Evolutionary conservation across 2,329 filamentous ascomycete genomes (phyloP), one percentile per base, ranked within the genome.

Genomic region (Fusarium buxicola): DNA sequence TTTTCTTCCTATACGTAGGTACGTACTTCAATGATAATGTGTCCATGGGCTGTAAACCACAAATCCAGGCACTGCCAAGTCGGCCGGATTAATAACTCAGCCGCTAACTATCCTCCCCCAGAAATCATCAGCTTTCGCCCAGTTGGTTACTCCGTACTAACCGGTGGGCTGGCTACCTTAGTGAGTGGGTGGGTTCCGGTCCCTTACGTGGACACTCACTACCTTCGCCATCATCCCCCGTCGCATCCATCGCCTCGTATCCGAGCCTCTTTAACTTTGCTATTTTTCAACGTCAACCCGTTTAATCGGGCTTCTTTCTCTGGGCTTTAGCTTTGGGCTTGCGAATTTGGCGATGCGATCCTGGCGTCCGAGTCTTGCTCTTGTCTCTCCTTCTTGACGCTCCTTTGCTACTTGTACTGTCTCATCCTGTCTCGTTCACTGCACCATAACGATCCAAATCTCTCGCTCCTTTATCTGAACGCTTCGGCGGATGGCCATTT

Each of bases 151-250:
- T 65, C 62, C 62, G 57, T 63, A 63, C 61, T 65, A 63, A 50
- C 58, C 58, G 48, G 62, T 40, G 45, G 61, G 58, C n/a, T n/a
- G n/a, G n/a, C n/a, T 59, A 6, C 6, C 65, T 55, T 65, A 51
- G 59, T 62, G n/a, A n/a, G n/a, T n/a, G n/a, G n/a, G n/a, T n/a
- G 59, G 59, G 32, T 46, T 63, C 60, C 34, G 47, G 58, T 69
- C 60, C 65, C 61, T 70, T 70, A 70, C 68, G 68, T 70, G 68
- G 68, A 70, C 68, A 69, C 59, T 70, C 49, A 24, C 28, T 31
- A 34, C 36, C 50, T 60, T 62, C 55, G 58, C 68, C 63, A 69
- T 65, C 66, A 46, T 56, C 48, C 59, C 58, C 52, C 55, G 58
- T 68, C 61, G 63, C 53, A 58, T 61, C 55, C 47, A 45, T 63